phyloP scores from a whole-genome alignment of 257 asterid species.

The Ligustrum vulgare region DNA sequence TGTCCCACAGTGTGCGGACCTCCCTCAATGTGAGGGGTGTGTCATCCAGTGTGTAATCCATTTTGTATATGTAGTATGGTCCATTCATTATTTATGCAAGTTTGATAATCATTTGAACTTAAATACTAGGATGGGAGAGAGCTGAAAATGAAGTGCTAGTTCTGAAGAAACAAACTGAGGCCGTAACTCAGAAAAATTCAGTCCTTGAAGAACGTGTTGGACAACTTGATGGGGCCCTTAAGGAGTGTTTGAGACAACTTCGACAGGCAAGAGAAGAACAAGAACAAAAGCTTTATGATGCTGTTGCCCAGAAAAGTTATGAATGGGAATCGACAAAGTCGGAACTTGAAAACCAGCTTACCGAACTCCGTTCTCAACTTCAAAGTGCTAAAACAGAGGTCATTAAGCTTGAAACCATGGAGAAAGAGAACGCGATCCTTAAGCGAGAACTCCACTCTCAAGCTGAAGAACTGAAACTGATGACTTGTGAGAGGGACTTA shows the following conservation, averaged over 20 bases:
- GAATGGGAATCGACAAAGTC: slow-evolving; percentile 60
- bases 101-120: slow-evolving; percentile 14
- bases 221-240: slow-evolving; percentile 88
- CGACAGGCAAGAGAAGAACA: slow-evolving; percentile 82
- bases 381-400: slow-evolving; percentile 45
- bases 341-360: slow-evolving; percentile 55
- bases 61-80: no score
- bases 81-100: no score
- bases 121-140: slow-evolving; percentile 84
- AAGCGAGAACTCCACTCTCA: slow-evolving; percentile 48
- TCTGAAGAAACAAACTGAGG: slow-evolving; percentile 67
- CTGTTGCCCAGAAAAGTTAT: slow-evolving; percentile 37
- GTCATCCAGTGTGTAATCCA: no score
- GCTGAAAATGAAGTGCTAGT: slow-evolving; percentile 75
- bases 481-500: slow-evolving; percentile 59
- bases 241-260: slow-evolving; percentile 88
- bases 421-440: slow-evolving; percentile 49
- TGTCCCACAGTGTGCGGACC: no score
- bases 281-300: slow-evolving; percentile 56
- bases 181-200: slow-evolving; percentile 47
- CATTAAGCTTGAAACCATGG: slow-evolving; percentile 50
- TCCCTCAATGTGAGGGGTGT: no score
- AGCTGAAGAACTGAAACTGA: slow-evolving; percentile 43
- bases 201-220: slow-evolving; percentile 70
- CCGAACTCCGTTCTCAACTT: slow-evolving; percentile 53